Evolutionary conservation across 1,139 yeast species (phyloP), one percentile per base, ranked within the genome.

Genomic region (Magnusiomyces paraingens): DNA sequence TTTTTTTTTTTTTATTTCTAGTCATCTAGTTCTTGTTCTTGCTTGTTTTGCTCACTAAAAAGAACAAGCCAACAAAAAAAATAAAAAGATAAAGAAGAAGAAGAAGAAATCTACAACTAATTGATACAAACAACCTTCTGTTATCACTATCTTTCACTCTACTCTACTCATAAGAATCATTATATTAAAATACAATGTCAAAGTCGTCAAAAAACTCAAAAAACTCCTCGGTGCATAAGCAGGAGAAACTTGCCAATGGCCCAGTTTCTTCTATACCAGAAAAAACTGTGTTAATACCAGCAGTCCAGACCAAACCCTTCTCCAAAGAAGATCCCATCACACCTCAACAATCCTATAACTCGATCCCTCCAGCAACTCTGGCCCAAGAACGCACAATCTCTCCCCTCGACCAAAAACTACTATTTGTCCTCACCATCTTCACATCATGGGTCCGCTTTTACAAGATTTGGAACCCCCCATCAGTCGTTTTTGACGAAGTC

Each of bases 401-500:
- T 39, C 53, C 65, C 38, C 49, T 54, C 39, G 70, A 66, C 55
- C 52, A 59, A 39, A 58, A 62, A 47, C 60, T 75, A 44, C 65
- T 93, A 18, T 74, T 73, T 1, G 64, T 70, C 1, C 75, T 93
- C 53, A 66, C 82, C n/a, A 61, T 79, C 1, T 66, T 82, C 41
- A 80, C 95, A 0, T 59, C 75, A 10, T 64, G 70, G 49, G 78
- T 87, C 51, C 80, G 98, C 61, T 72, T 85, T 53, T 75, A 78
- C 64, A 78, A 79, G 57, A 69, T 93, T 50, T 76, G 80, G 49
- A 68, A 74, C 57, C 99, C 99, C 17, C 71, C 80, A 59, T 79
- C 87, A 45, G 96, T 93, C 49, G 97, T 93, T 38, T 93, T 93
- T 67, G 99, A 93, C 73, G 99, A 93, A 69, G 99, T 93, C 36